Base-by-base conservation (phyloP, 2,329 filamentous ascomycete species). In the Microsporum audouinii region DNA sequence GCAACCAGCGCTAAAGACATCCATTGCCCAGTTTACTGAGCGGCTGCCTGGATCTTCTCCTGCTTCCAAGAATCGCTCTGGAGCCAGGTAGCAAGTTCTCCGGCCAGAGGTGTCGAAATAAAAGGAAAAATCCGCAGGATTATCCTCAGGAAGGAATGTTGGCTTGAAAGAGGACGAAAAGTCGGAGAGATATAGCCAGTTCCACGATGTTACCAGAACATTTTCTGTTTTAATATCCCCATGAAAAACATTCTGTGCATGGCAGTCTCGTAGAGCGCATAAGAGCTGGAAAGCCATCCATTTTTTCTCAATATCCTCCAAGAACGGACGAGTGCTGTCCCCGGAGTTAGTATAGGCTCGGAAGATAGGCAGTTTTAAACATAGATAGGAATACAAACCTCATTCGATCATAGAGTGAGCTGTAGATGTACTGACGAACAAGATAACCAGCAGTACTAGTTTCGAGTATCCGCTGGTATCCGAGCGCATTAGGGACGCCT, bases 151-250 rank as follows among this genome's bases (percentile, higher is more conserved):
- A 2, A 99, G 79, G 73, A 90, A 89, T 3, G 91, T 89, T 8
- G 91, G 94, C 71, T 99, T 99, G 78, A 95, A 97, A 0, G 89
- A 87, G 0, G 92, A 91, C 2, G 92, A 96, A 72, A 97, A 99
- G 73, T 99, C 94, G n/a, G 91, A 87, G 41, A 99, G 81, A 72
- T 97, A 99, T 1, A 99, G 81, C 94, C 95, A 99, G 76, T 97
- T 96, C 94, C 94, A 99, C 5, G 94, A 97, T 0, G 94, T 99
- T 58, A 99, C 92, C 56, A 99, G 79, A 39, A 95, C 85, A 69
- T 99, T 99, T 74, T 99, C 92, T 1, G 92, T 94, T 79, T 99
- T 99, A 78, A 99, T 97, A 71, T 99, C 95, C 62, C 94, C 95
- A 71, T 99, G 94, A 72, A 91, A 97, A 58, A 99, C 81, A 68